These are phyloP conservation scores for Salix caprea DNA, from an alignment of 345 rosid genomes.

Conservation along the genomic window DNA sequence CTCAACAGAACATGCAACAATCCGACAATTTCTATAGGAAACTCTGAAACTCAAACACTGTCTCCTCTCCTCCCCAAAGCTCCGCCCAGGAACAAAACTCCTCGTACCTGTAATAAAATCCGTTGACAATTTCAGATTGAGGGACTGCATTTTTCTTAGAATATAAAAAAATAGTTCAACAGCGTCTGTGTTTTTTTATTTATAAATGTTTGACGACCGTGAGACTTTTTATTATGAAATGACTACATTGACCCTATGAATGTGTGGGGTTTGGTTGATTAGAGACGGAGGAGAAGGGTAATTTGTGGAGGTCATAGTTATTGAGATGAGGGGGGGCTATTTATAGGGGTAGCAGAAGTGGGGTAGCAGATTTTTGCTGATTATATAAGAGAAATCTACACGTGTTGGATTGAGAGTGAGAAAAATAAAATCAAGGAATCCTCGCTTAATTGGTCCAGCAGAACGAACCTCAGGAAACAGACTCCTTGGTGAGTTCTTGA, in stretches of 20 bases:
- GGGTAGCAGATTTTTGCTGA: neutral
- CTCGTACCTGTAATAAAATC: constrained; percentile 26
- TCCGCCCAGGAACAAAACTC: constrained; percentile 13
- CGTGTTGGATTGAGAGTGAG: neutral
- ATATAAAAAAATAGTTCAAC: no score
- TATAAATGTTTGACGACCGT: neutral
- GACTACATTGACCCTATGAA: neutral
- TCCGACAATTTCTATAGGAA: constrained; percentile 19
- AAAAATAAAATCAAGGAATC: neutral
- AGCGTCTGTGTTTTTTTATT: no score
- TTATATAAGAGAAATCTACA: neutral
- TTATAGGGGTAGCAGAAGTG: no score
- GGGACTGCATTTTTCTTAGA: constrained; percentile 36
- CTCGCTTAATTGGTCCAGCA: neutral
- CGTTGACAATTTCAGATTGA: constrained; percentile 29
- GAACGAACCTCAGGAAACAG: no score
- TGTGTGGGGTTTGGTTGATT: neutral
- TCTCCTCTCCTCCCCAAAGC: constrained; percentile 8
- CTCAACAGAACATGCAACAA: constrained; percentile 38
- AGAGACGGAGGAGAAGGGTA: neutral
- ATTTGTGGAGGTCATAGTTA: neutral
- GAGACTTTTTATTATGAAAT: neutral
- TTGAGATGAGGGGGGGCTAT: neutral
- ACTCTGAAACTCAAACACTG: constrained; percentile 12
- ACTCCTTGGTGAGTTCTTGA: no score